Evolutionary conservation across 2,329 filamentous ascomycete species (phyloP), one percentile per base, ranked within the genome.

Genomic region (Fusarium sp.): DNA sequence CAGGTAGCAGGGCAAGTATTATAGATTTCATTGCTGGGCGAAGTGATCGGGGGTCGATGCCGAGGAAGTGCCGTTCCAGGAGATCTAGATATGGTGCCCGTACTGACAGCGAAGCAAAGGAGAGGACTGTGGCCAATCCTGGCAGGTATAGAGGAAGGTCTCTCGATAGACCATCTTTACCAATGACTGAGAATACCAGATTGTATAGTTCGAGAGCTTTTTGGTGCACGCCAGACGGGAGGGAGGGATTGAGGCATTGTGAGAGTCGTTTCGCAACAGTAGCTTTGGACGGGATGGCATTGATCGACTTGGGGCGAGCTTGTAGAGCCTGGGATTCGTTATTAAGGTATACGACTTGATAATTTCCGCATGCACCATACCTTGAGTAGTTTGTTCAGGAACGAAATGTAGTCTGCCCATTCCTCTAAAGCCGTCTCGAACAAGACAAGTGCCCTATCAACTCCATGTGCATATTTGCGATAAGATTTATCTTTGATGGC

Each of bases 371-470:
- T 15, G 11, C 22, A 41, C 55, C 81, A 75, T 80, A 95, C 94
- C 90, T 98, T 98, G 70, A 97, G 86, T 53, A 99, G 86, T 70
- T 94, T 91, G 79, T 93, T 97, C 62, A 99, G 85, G 80, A 98
- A 99, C 22, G 95, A 97, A 78, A 99, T 99, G 80, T 99, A 99
- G 84, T 99, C 96, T 53, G 97, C 96, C 96, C 96, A 99, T 90
- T 99, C 96, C 83, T 98, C 94, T 75, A 98, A 87, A 35, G 94
- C 91, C 20, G 94, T 95, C 80, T 99, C 96, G 84, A 98, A 99
- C 38, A 97, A 87, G 49, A 93, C 89, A 70, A 99, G 87, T 38
- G 94, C 93, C 81, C 94, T 90, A 79, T 98, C 95, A 73, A 99
- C 91, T 65, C 91, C 93, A 53, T 92, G 90, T 47, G 94, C 94